A percentile compares a stretch with the other conserved stretches of the same genome.
phyloP scores from a whole-genome alignment of 768 basidiomycete species.

The Suillus discolor region DNA sequence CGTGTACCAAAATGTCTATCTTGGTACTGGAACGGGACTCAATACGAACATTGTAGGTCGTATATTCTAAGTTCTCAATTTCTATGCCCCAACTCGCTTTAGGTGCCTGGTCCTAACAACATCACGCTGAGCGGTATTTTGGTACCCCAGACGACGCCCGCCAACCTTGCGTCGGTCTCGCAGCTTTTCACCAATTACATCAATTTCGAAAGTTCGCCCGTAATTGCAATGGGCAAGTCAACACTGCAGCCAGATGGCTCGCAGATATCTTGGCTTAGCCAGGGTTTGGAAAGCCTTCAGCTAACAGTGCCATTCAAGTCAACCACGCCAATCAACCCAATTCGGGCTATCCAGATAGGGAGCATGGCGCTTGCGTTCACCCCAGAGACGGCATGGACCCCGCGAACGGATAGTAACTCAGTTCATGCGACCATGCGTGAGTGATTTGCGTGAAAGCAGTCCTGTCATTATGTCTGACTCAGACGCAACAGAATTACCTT shows the following conservation, averaged over 20 bases:
- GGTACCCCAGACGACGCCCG: constrained; percentile 49
- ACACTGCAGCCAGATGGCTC: constrained; percentile 59
- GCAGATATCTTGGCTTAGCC: constrained; percentile 65
- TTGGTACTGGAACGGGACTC: constrained; percentile 57
- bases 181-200: constrained; percentile 72
- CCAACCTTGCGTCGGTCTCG: constrained; percentile 52
- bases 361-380: constrained; percentile 60
- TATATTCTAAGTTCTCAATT: background rate
- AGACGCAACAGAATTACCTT: constrained; percentile 57
- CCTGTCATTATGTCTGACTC: background rate
- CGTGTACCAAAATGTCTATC: constrained; percentile 53
- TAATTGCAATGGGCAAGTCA: constrained; percentile 61
- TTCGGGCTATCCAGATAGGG: constrained; percentile 64
- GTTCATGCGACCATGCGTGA: constrained; percentile 60
- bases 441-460: constrained; percentile 16
- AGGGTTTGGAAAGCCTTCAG: constrained; percentile 57
- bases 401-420: constrained; percentile 56
- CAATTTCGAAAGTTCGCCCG: constrained; percentile 59
- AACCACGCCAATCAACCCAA: constrained; percentile 56
- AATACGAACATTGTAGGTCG: constrained; percentile 53
- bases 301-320: constrained; percentile 65
- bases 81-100: constrained; percentile 8
- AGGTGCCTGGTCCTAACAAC: constrained; percentile 57
- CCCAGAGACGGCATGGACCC: constrained; percentile 55
- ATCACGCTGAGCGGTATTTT: constrained; percentile 62